Evolutionary conservation across 2,329 filamentous ascomycete genomes (phyloP), one percentile per base, ranked within the genome.

Genomic region (Fusarium sambucinum): DNA sequence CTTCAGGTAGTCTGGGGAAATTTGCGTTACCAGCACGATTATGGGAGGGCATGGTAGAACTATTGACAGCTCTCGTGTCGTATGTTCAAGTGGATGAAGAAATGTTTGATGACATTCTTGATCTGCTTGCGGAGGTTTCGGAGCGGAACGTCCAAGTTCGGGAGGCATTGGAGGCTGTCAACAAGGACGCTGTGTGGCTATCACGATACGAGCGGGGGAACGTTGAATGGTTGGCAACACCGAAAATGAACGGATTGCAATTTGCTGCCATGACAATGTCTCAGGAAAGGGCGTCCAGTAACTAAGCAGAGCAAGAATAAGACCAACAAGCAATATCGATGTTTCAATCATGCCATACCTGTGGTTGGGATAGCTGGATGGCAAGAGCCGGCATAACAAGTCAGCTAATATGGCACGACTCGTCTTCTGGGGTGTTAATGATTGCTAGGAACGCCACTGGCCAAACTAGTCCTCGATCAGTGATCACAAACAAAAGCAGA

Each of bases 131-230:
- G 4, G 84, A 84, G 32, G 76, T 82, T 37, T 68, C 89, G 44
- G 77, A 82, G 50, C 78, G 75, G 33, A 80, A 83, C 29, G 55
- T 73, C 2, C 81, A 86, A 47, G 84, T 90, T 13, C 84, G 82
- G 47, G 78, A 80, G 33, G 88, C 87, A 13, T 77, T 96, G 45
- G 88, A 91, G 68, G 79, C 76, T 5, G 80, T 90, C 54, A 94
- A 95, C 76, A 81, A 85, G 1, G 92, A 96, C 80, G 90, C 91
- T 2, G 90, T 96, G 6, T 96, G 93, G 93, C 78, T 95, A 68
- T 81, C 82, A 40, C 78, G 87, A 73, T 85, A 86, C 57, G 80
- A 85, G 71, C 77, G 77, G 55, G 83, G 85, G 12, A 67, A 78
- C 61, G 72, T 82, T 35, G 72, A 80, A 54, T 73, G 70, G 64